Percentiles rank a stretch among this genome's conserved stretches.
Evolutionary conservation across 768 basidiomycete species (phyloP).

Genomic region (Tricholoma bakamatsutake): DNA sequence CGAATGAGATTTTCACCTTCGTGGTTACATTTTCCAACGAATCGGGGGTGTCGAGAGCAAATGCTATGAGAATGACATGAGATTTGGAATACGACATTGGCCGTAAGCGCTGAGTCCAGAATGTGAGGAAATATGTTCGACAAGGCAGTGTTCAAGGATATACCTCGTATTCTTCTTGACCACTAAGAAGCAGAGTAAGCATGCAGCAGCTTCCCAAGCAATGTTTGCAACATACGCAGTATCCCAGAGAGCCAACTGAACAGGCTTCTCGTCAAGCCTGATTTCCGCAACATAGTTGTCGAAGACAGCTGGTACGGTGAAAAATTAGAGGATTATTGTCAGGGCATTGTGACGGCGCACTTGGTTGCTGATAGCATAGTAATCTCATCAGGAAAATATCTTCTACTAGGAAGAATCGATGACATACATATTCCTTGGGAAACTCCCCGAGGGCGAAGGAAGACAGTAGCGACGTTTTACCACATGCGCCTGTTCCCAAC

Average conservation of each 20-base stretch:
- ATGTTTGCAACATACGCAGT: constrained; percentile 72
- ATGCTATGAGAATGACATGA: constrained; percentile 97
- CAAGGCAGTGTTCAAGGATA: constrained; percentile 12
- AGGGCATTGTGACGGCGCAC: constrained; percentile 29
- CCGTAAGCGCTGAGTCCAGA: constrained; percentile 63
- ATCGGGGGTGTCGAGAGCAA: constrained; percentile 93
- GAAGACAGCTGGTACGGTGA: constrained; percentile 66
- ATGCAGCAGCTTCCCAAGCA: constrained; percentile 4
- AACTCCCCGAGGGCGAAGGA: constrained; percentile 94
- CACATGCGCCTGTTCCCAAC: constrained; percentile 70
- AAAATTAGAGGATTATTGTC: constrained; percentile 11
- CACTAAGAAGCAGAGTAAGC: constrained; percentile 41
- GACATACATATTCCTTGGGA: constrained; percentile 89
- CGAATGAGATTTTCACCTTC: constrained; percentile 50
- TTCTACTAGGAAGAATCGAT: constrained; percentile 3
- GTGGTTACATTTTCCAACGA: constrained; percentile 92
- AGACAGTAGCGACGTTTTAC: constrained; percentile 88
- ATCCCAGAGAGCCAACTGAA: constrained; percentile 97
- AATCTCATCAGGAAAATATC: constrained; percentile 8
- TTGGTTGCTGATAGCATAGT: constrained; percentile 45
- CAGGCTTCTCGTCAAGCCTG: constrained; percentile 92
- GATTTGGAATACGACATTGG: constrained; percentile 98
- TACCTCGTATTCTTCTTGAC: constrained; percentile 98
- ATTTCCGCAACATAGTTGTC: constrained; percentile 99
- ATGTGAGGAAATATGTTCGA: constrained; percentile 6